These are phyloP conservation scores for Batkoa obscura DNA, from an alignment of 371 early-diverging fungal genomes.

Conservation along the genomic window DNA sequence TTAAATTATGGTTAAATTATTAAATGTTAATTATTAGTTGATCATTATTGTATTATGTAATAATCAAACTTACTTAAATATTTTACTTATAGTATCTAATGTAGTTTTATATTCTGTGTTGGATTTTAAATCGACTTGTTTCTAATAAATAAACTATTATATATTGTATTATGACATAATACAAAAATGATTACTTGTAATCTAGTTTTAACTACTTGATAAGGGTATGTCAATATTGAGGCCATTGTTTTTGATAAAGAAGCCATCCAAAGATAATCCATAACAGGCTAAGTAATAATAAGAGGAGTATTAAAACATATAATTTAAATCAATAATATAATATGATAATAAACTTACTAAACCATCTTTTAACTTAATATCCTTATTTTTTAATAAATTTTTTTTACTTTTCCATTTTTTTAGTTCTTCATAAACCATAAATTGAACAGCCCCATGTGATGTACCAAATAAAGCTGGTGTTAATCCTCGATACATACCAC, in stretches of 20 bases:
- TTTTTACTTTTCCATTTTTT: conserved; percentile 19
- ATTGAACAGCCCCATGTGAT: conserved; percentile 89
- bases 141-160: neutral
- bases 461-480: conserved; percentile 77
- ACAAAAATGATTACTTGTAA: conserved; percentile 34
- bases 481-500: conserved; percentile 72
- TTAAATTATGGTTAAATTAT: neutral
- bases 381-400: neutral
- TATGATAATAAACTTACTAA: too few relatives aligned
- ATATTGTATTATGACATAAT: neutral
- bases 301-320: too few relatives aligned
- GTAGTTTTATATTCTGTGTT: conserved; percentile 34
- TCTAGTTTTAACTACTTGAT: conserved; percentile 78
- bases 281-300: conserved; percentile 16
- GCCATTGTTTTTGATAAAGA: conserved; percentile 75
- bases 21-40: neutral
- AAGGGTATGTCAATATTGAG: conserved; percentile 77
- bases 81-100: conserved; percentile 47
- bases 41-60: neutral
- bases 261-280: conserved; percentile 73
- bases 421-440: conserved; percentile 91
- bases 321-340: too few relatives aligned
- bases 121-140: conserved; percentile 12
- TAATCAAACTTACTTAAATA: conserved; percentile 20
- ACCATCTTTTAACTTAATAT: too few relatives aligned